phyloP scores from a whole-genome alignment of 2,329 filamentous ascomycete genomes.

The Diaporthe eres region DNA sequence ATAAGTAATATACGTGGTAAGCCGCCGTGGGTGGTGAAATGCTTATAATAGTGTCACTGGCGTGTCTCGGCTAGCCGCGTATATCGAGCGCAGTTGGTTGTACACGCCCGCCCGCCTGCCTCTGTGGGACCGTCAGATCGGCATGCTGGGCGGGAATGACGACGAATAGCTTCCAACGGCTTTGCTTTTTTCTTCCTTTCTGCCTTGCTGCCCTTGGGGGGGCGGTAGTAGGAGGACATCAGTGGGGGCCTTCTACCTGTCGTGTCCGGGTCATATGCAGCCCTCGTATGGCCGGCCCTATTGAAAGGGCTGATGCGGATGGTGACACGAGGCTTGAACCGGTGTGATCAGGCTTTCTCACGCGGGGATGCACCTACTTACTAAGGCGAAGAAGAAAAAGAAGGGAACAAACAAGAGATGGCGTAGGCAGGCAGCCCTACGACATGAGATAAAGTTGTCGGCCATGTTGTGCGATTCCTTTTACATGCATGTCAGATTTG shows the following conservation, averaged over 20 bases:
- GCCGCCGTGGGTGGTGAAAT: background rate
- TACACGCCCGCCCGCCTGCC: background rate
- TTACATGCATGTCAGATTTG: constrained; percentile 37
- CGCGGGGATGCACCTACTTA: background rate
- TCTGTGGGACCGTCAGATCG: constrained; percentile 3
- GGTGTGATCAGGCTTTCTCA: constrained; percentile 13
- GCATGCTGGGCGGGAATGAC: constrained; percentile 21
- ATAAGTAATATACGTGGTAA: no score
- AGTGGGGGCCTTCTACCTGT: background rate
- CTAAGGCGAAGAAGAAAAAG: background rate
- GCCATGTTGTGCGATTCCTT: constrained; percentile 19
- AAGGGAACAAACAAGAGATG: background rate
- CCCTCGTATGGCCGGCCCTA: constrained; percentile 5
- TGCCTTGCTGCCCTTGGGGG: background rate
- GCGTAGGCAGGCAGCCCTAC: constrained; percentile 34
- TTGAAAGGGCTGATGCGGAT: constrained; percentile 16
- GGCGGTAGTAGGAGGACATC: no score
- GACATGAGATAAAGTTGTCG: constrained; percentile 27
- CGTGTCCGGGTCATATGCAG: constrained; percentile 12
- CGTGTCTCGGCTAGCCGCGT: constrained; percentile 15
- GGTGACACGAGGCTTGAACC: constrained; percentile 21
- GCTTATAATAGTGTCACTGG: constrained; percentile 13
- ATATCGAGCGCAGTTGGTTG: constrained; percentile 8
- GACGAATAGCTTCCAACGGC: constrained; percentile 4
- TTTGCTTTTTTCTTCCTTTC: background rate